These are phyloP conservation scores for Pseudocohnilembus persalinus DNA, from an alignment of 169 alveolate species.

Conservation along the genomic window DNA sequence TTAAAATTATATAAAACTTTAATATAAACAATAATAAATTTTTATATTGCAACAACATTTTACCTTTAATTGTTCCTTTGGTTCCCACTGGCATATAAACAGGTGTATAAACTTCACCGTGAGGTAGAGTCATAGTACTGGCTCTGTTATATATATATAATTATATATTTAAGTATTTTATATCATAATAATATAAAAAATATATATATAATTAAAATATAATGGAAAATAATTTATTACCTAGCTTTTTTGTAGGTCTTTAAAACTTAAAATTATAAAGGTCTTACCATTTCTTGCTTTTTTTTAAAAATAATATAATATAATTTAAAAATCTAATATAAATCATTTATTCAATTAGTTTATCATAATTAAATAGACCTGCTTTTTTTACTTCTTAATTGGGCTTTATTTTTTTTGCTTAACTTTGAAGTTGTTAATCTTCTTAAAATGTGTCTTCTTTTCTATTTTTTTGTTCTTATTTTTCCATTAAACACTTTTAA, in stretches of 20 bases:
- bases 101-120: conserved; percentile 96
- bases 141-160: conserved; percentile 84
- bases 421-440: neutral
- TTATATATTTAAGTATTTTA: too few species aligned
- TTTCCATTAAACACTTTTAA: too few species aligned
- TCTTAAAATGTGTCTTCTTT: too few species aligned
- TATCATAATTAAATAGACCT: too few species aligned
- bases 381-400: neutral
- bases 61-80: conserved; percentile 95
- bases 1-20: too few species aligned
- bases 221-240: neutral
- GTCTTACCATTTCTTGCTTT: neutral
- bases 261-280: neutral
- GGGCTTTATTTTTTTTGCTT: neutral
- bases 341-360: neutral
- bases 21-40: too few species aligned
- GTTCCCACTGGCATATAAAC: conserved; percentile 99
- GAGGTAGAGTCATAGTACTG: conserved; percentile 92
- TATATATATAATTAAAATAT: too few species aligned
- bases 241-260: neutral
- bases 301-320: too few species aligned
- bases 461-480: neutral
- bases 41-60: conserved; percentile 56
- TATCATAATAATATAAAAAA: too few species aligned
- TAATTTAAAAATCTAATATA: too few species aligned